Conservation (phyloP, 805 yeast genomes). For the Wickerhamomyces sydowiorum region DNA sequence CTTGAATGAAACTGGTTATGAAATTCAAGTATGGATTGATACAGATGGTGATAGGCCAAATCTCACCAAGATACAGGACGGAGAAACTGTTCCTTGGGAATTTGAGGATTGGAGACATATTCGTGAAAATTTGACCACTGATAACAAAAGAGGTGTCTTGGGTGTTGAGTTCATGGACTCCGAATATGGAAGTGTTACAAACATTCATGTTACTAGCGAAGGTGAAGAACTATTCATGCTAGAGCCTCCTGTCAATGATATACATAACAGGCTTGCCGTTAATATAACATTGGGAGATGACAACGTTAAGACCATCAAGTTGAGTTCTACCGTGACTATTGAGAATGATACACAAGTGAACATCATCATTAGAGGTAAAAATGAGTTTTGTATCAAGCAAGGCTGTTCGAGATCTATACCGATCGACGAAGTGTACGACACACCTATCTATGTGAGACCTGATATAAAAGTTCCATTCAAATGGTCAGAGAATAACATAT, state of each 20-base stretch:
- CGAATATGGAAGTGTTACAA: slow-evolving; percentile 44
- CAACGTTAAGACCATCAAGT: slow-evolving; percentile 69
- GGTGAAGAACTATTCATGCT: slow-evolving; percentile 76
- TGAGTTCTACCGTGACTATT: slow-evolving; percentile 70
- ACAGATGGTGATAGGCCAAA: slow-evolving; percentile 21
- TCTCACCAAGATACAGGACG: slow-evolving; percentile 36
- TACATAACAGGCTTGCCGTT: slow-evolving; percentile 71
- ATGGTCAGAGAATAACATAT: slow-evolving; percentile 61
- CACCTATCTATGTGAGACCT: slow-evolving; percentile 59
- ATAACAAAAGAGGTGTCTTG: slow-evolving; percentile 52
- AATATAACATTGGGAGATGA: slow-evolving; percentile 67
- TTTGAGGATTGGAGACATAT: slow-evolving; percentile 91
- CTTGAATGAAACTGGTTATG: slow-evolving; percentile 78
- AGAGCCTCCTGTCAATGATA: slow-evolving; percentile 51
- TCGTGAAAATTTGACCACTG: slow-evolving; percentile 72
- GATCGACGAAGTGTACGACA: slow-evolving; percentile 56
- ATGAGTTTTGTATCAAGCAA: slow-evolving; percentile 41
- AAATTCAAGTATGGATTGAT: slow-evolving; percentile 80
- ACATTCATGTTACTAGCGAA: slow-evolving; percentile 68
- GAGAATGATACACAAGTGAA: slow-evolving; percentile 59
- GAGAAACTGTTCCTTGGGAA: slow-evolving; percentile 68
- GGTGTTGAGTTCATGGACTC: slow-evolving; percentile 59
- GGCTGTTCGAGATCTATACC: slow-evolving; percentile 66
- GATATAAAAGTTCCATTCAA: slow-evolving; percentile 44
- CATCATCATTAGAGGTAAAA: slow-evolving; percentile 29